Conservation (phyloP, 192 early-diverging fungal genomes). For the Gorgonomyces haynaldii region DNA sequence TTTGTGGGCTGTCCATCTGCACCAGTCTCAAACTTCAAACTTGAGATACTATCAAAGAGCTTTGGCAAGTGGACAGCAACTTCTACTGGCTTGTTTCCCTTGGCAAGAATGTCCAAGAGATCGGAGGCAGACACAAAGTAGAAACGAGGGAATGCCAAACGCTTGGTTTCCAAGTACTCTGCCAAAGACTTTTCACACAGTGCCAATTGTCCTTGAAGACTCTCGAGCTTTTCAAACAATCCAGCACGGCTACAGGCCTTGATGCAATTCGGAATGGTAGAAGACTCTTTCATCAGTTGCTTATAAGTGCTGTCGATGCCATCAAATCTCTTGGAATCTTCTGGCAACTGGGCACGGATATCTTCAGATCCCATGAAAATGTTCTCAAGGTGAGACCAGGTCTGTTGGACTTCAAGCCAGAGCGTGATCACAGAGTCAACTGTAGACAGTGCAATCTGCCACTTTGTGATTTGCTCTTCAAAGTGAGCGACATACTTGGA, state of each 20-base stretch:
- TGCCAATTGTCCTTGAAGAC: conserved; percentile 43
- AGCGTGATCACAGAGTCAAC: conserved; percentile 46
- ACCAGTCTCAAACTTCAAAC: conserved; percentile 39
- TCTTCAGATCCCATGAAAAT: conserved; percentile 59
- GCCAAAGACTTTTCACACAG: conserved; percentile 57
- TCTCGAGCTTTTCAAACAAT: conserved; percentile 39
- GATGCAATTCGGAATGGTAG: conserved; percentile 46
- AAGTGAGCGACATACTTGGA: conserved; percentile 55
- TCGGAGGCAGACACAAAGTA: conserved; percentile 56
- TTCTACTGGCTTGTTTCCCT: conserved; percentile 49
- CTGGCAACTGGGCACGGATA: conserved; percentile 51
- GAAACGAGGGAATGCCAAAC: conserved; percentile 53
- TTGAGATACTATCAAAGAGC: conserved; percentile 46
- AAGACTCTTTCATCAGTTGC: conserved; percentile 41
- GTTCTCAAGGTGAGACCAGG: conserved; percentile 54
- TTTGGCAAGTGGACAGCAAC: conserved; percentile 49
- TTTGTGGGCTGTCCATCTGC: conserved; percentile 39
- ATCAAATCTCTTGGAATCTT: conserved; percentile 54
- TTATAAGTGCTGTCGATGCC: conserved; percentile 48
- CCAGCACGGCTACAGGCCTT: conserved; percentile 48
- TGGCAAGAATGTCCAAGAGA: conserved; percentile 53
- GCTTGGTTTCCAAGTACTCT: conserved; percentile 54
- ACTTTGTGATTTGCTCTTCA: conserved; percentile 50
- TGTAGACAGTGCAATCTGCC: conserved; percentile 49
- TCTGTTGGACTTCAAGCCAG: conserved; percentile 56